Evolutionary conservation across 108 stramenopile species (phyloP), one percentile per base, ranked within the genome.

Genomic region (Bacterosira constricta): DNA sequence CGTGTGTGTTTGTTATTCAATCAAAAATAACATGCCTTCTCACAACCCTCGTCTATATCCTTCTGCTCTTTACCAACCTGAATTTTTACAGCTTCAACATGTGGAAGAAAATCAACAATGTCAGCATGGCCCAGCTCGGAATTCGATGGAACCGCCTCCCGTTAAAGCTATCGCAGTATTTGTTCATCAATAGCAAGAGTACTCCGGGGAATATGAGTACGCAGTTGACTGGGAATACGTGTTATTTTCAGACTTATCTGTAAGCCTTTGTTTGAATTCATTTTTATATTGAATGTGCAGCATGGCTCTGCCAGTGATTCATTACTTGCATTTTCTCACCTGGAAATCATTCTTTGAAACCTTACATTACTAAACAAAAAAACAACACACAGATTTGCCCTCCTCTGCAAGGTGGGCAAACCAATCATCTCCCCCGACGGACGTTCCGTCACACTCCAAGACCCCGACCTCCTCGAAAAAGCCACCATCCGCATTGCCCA

Each of bases 221-320:
- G n/a, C 83, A 84, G 44, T 60, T 81, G 39, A 84, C 83, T 12
- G 80, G 80, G 12, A 81, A 79, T 45, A 84, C 83, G 20, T 84
- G 83, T 46, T 84, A 84, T 35, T 84, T 84, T 42, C 83, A 84
- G 65, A 81, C 80, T 8, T 84, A 70, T 56, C 71, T 84, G 47
- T 71, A 50, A 71, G 70, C 63, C 2, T 0, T 37, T 20, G 4
- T 12, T 21, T 10, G 17, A 13, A 31, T 18, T 29, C 13, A 5
- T 30, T 5, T 49, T 17, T 39, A 7, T 42, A 25, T 42, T n/a
- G n/a, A n/a, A n/a, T n/a, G n/a, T n/a, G n/a, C n/a, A n/a, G n/a
- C n/a, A n/a, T n/a, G n/a, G n/a, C n/a, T n/a, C n/a, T n/a, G n/a
- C n/a, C n/a, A n/a, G n/a, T n/a, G n/a, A n/a, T n/a, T n/a, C n/a